A percentile compares a stretch with the other conserved stretches of the same genome.
These are phyloP conservation scores for Paramecium biaurelia DNA, from an alignment of 73 alveolate genomes.

Conservation along the genomic window DNA sequence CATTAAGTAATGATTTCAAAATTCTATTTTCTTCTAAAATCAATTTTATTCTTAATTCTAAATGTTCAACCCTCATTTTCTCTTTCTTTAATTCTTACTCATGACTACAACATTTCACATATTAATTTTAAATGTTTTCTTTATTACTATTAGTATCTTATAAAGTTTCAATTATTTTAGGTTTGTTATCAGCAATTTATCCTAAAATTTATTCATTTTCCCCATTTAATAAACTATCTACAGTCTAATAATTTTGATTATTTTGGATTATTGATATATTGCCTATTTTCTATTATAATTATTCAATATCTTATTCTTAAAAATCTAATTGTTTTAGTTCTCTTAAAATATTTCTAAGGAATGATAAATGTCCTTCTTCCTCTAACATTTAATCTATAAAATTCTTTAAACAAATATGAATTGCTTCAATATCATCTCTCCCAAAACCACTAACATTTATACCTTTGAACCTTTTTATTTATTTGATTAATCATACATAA, in stretches of 20 bases:
- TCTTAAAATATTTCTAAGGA: constrained; percentile 5
- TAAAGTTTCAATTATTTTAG: not conserved
- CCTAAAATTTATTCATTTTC: constrained; percentile 25
- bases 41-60: constrained; percentile 42
- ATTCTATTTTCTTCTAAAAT: constrained; percentile 31
- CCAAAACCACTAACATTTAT: constrained; percentile 18
- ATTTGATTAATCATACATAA: not conserved
- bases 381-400: not conserved
- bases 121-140: not conserved
- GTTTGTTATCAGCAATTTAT: not conserved
- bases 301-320: not conserved
- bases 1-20: constrained; percentile 18
- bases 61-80: constrained; percentile 23
- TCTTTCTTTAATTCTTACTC: constrained; percentile 26
- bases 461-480: not conserved
- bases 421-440: constrained; percentile 40
- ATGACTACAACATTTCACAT: not conserved
- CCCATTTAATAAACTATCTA: constrained; percentile 5
- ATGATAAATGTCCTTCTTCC: not conserved
- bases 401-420: constrained; percentile 19
- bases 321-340: constrained; percentile 1
- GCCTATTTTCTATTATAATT: not conserved
- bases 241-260: constrained; percentile 29
- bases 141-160: not conserved
- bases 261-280: constrained; percentile 24